Evolutionary conservation across 768 basidiomycete genomes (phyloP).

Genomic region (Dioszegia crocea): DNA sequence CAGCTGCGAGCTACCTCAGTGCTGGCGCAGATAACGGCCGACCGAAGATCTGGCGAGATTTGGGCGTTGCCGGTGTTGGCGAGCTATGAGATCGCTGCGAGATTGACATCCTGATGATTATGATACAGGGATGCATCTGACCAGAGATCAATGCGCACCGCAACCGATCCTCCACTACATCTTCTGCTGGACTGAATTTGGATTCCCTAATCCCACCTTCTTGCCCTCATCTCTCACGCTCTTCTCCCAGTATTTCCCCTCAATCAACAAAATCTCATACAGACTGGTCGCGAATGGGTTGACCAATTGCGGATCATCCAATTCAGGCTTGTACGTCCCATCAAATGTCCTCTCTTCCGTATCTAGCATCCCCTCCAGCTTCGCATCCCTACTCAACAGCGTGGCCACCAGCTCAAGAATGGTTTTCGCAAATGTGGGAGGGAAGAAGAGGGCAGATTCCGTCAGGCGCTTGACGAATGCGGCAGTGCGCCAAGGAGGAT

Average conservation of each 20-base stretch:
- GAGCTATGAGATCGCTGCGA: constrained; percentile 55
- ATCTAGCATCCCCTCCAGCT: constrained; percentile 75
- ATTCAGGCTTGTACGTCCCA: constrained; percentile 76
- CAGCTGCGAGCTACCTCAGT: constrained; percentile 70
- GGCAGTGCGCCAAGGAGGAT: constrained; percentile 69
- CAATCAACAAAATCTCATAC: constrained; percentile 70
- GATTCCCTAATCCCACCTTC: constrained; percentile 37
- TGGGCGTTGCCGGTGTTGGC: constrained; percentile 67
- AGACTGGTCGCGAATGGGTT: constrained; percentile 70
- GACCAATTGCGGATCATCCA: constrained; percentile 69
- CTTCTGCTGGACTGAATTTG: background rate
- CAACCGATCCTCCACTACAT: background rate
- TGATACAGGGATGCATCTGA: too few relatives aligned
- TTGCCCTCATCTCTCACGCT: constrained; percentile 64
- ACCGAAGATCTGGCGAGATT: constrained; percentile 65
- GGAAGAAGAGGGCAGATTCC: constrained; percentile 73
- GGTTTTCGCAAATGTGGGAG: constrained; percentile 62
- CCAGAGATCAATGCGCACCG: too few relatives aligned
- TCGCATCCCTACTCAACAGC: constrained; percentile 70
- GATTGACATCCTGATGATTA: too few relatives aligned
- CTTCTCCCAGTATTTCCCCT: constrained; percentile 59
- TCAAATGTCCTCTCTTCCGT: constrained; percentile 80
- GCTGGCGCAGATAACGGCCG: constrained; percentile 71
- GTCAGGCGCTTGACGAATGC: constrained; percentile 93
- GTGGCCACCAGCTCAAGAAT: constrained; percentile 68